Evolutionary conservation across 345 rosid genomes (phyloP), one percentile per base, ranked within the genome.

Genomic region (Salix dunnii): DNA sequence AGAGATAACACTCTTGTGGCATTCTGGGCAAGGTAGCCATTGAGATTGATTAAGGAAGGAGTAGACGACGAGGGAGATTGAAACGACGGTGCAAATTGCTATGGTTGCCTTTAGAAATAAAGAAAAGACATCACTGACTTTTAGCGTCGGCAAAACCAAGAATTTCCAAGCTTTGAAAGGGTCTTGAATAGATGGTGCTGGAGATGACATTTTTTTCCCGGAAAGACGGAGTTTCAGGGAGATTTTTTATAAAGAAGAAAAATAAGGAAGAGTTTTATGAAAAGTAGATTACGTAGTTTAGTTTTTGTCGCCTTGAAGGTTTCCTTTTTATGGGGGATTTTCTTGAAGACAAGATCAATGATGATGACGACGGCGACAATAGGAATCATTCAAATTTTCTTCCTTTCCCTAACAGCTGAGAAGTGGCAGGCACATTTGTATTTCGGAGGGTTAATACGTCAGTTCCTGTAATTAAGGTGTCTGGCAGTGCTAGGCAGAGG

Each of bases 31-130:
- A 55, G 73, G 11, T 53, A 21, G 53, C 49, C 30, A 71, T 28
- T 46, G 83, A 42, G 73, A 17, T 14, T 69, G 80, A 81, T 76
- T 70, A 9, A 87, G 83, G 78, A 87, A 84, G 64, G 80, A 78
- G 75, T 68, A 82, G 51, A 88, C 76, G 65, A 89, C 67, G 74
- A 89, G 70, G 70, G 85, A 82, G 82, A 91, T 43, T 7, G 87
- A 86, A 65, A 87, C 81, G 48, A 89, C 76, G 17, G 80, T 76
- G 74, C 84, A 82, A 33, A 89, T 8, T 33, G 82, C 81, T 30
- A 91, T 79, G 71, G 89, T 68, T 13, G 85, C 68, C 81, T 83
- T 88, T 40, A 86, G 46, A 66, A 85, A 42, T 20, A 78, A 12
- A 7, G 92, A 79, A 46, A 87, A 75, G 73, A 85, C 63, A 64